Percentiles rank a stretch among this genome's conserved stretches.
phyloP scores from a whole-genome alignment of 129 eudicot genomes.

The carrot (Daucus carota) region DH1_v3.0 NC_030386.2:5058501-5059000 shows the following conservation, averaged over 20 bases:
- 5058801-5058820: not conserved
- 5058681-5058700: not conserved
- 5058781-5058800: not conserved
- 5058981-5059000: conserved; percentile 22
- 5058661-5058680: not conserved
- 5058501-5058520: not conserved
- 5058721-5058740: not conserved
- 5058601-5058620: conserved; percentile 19
- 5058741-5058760: not conserved
- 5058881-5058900: conserved; percentile 12
- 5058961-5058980: not conserved
- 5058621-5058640: conserved; percentile 18
- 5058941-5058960: conserved; percentile 20
- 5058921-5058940: conserved; percentile 23
- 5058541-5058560: conserved; percentile 22
- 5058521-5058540: conserved; percentile 2
- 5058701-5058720: not conserved
- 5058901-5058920: conserved; percentile 10
- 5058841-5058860: conserved; percentile 14
- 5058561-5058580: conserved; percentile 21
- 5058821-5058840: conserved; percentile 6
- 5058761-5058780: not conserved
- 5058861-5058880: conserved; percentile 12
- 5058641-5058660: conserved; percentile 3
- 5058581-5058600: conserved; percentile 25